Base-by-base conservation (phyloP, 129 eudicot species). In the Silybum marianum region DNA sequence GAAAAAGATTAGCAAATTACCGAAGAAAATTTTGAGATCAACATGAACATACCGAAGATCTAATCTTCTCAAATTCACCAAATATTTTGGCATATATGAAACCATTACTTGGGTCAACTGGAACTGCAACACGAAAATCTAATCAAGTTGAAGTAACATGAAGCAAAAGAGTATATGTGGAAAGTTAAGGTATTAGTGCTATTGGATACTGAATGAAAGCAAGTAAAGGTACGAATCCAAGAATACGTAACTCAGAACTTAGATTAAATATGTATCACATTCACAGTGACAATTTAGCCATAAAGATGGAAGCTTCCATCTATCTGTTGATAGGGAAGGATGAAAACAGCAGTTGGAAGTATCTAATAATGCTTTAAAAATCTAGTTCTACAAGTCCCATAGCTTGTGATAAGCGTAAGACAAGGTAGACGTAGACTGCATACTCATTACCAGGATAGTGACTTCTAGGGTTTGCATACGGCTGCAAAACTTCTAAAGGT, bases 41-140 rank as follows among this genome's bases (percentile, higher is more conserved):
- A 73, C 66, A 28, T 71, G 78, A 82, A 79, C 86, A 82, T 92
- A 95, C 99, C 88, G 99, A 86, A 81, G 83, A 88, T 71, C 94
- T 88, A 54, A 91, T 92, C 88, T 95, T 90, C 88, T 92, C 99
- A 86, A 95, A 95, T 81, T 91, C 95, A 84, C 99, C 99, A 86
- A 83, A 89, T 34, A 95, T 84, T 82, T 95, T 95, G 83, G 97
- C 99, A 88, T 92, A 91, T 46, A 95, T 88, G 85, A 89, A 95
- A 73, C 99, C 97, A 89, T 88, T 95, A 72, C 81, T 85, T 66
- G 78, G 80, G 84, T 79, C 85, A 25, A 80, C 76, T 62, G 97
- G 93, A 84, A 76, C 99, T 95, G 95, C 83, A 90, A 87, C 28
- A 63, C 18, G 46, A 21, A 76, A 83, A 69, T n/a, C n/a, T n/a